Conservation (phyloP, 2,329 filamentous ascomycete species). For the Stagonosporopsis rhizophila region DNA sequence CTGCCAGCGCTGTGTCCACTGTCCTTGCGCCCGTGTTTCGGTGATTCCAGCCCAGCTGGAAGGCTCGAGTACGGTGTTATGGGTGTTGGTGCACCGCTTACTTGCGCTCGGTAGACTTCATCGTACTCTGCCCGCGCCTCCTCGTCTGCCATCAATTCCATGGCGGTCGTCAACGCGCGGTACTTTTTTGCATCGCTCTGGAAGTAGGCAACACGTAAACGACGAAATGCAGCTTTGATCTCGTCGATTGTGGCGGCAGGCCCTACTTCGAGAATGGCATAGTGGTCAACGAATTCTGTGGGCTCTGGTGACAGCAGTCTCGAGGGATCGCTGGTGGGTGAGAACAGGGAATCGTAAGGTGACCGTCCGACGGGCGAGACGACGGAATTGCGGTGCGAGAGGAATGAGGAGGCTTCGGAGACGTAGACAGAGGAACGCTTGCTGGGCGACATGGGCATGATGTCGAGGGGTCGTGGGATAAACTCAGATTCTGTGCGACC, state of each 20-base stretch:
- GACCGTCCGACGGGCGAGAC: slow-evolving; percentile 23
- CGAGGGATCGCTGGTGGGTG: slow-evolving; percentile 22
- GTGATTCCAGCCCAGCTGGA: slow-evolving; percentile 24
- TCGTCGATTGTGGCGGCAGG: slow-evolving; percentile 37
- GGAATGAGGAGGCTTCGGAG: slow-evolving; percentile 34
- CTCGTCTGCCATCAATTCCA: slow-evolving; percentile 38
- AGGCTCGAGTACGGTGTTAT: slow-evolving; percentile 20
- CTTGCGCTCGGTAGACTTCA: slow-evolving; percentile 23
- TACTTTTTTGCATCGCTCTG: slow-evolving; percentile 38
- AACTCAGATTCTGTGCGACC: slow-evolving; percentile 34
- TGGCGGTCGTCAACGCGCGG: slow-evolving; percentile 39
- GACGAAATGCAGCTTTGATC: slow-evolving; percentile 38
- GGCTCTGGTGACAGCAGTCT: slow-evolving; percentile 10
- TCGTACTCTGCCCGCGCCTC: slow-evolving; percentile 41
- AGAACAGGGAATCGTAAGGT: slow-evolving; percentile 21
- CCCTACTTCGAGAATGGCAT: slow-evolving; percentile 37
- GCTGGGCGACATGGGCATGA: slow-evolving; percentile 26
- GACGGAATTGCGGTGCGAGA: slow-evolving; percentile 31
- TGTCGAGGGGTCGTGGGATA: slow-evolving; percentile 31
- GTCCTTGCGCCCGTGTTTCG: slow-evolving; percentile 33
- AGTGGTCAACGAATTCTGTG: slow-evolving; percentile 39
- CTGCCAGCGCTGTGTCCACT: slow-evolving; percentile 30
- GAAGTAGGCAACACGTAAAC: slow-evolving; percentile 40
- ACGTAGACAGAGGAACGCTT: slow-evolving; percentile 38
- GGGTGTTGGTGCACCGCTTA: slow-evolving; percentile 14